Base-by-base conservation (phyloP, 495 filamentous ascomycete species). In the Neurospora tetraspora region DNA sequence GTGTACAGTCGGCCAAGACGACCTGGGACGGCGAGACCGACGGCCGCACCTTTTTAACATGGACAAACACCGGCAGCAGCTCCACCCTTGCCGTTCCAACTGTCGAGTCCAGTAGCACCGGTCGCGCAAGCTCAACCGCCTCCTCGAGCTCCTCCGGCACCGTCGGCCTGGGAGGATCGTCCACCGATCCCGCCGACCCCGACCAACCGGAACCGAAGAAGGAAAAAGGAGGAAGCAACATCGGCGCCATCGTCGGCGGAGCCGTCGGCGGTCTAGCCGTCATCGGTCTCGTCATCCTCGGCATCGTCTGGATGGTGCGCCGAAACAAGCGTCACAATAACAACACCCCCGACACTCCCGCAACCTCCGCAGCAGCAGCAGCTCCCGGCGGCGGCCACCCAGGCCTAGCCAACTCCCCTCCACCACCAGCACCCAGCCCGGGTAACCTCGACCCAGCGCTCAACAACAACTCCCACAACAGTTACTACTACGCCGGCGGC, bases 181-280 rank as follows among this genome's bases (percentile, higher is more conserved):
- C 68, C 47, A 72, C 61, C 42, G 23, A 72, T 31, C 53, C 69
- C 5, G 37, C 72, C n/a, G 23, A 4, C 9, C 27, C 71, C 20
- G 37, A 42, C 31, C n/a, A 73, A 23, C 5, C 73, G 3, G 47
- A 31, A 4, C 71, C 69, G 38, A 73, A 71, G 70, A 69, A 38
- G 27, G 72, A 47, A 4, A 39, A 59, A 1, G 81, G 80, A 4
- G 76, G 77, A n/a, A 79, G 77, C 1, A 79, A 78, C 34, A 71
- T 82, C 27, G 83, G 82, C 18, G 80, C 84, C 68, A 85, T 88
- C 53, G 83, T 82, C 10, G 86, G 86, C 14, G 86, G 86, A 43
- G 82, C 83, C 34, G 80, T 87, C 8, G 86, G 86, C 39, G 86
- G 84, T 27, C 77, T 86, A 38, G 85, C 74, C 11, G 81, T 77